Base-by-base conservation (phyloP, 148 eudicot species). In the Diospyros lotus region DNA sequence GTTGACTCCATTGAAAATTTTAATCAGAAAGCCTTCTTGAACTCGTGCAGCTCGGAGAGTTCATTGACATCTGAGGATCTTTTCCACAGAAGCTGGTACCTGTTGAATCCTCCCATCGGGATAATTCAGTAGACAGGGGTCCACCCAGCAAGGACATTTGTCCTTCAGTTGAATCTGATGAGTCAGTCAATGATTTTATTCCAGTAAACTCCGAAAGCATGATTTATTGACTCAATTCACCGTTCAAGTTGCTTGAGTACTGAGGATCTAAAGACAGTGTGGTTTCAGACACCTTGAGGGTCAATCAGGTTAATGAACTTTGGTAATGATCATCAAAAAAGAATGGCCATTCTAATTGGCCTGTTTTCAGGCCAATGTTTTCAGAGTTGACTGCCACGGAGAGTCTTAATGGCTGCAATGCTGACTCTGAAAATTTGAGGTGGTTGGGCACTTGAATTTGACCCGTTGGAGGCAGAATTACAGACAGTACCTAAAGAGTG, bases 351-450 rank as follows among this genome's bases (percentile, higher is more conserved):
- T 51, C 86, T 86, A 39, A 73, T 86, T 56, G 88, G 88, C 12
- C 76, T 79, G 84, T 2, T 86, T 86, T 74, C 88, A 86, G 67
- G 86, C 84, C 50, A 79, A 80, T 58, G 73, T 86, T 60, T 28
- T 84, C 86, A 10, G 69, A 69, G 7, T 86, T 82, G 86, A 14
- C 45, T 51, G 81, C 75, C 52, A 70, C 56, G 69, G 78, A 18
- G 41, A 70, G 8, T 12, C 15, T 45, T 9, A 28, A 61, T 61
- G 51, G 67, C 18, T 12, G 2, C 10, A 40, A 18, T 51, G 58
- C 17, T 8, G 70, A 83, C 53, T 65, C 77, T 11, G 77, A 83
- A 61, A 64, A 41, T 60, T 78, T 73, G 48, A 86, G 79, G 58
- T 83, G 86, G 84, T 63, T 83, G 70, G 89, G 89, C 61, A 72